Conservation (phyloP, 2,329 filamentous ascomycete species). For the Talaromyces amestolkiae region DNA sequence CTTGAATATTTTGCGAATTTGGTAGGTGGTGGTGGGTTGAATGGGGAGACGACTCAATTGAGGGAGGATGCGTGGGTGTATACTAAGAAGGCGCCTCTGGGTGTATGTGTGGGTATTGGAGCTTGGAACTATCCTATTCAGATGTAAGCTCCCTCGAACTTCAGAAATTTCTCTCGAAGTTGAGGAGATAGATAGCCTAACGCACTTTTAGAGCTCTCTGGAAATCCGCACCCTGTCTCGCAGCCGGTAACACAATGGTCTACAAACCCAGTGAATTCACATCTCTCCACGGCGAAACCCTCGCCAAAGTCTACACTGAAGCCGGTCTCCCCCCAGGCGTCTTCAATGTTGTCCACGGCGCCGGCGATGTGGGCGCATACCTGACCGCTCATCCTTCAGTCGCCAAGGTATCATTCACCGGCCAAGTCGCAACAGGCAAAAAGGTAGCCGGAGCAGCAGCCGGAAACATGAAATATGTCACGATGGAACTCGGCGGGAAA, state of each 20-base stretch:
- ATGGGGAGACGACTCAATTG: constrained; percentile 74
- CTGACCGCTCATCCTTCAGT: constrained; percentile 70
- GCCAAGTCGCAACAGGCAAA: constrained; percentile 77
- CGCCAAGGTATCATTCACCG: constrained; percentile 86
- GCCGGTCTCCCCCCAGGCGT: constrained; percentile 78
- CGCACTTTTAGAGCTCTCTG: constrained; percentile 60
- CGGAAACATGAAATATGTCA: constrained; percentile 81
- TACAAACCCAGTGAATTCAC: constrained; percentile 90
- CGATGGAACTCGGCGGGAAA: constrained; percentile 89
- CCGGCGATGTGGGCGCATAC: constrained; percentile 72
- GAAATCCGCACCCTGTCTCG: constrained; percentile 83
- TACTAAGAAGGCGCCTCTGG: constrained; percentile 75
- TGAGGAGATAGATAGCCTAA: not conserved
- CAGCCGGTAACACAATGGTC: constrained; percentile 84
- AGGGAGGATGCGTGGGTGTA: constrained; percentile 77
- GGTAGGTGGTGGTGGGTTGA: constrained; percentile 72
- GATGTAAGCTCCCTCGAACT: constrained; percentile 50
- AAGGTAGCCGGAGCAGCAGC: constrained; percentile 77
- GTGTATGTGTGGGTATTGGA: constrained; percentile 82
- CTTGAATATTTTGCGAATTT: constrained; percentile 83
- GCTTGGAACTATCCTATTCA: constrained; percentile 93
- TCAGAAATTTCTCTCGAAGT: not conserved
- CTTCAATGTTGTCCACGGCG: constrained; percentile 83
- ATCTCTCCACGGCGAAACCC: constrained; percentile 72
- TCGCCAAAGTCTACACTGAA: constrained; percentile 74